Base-by-base conservation (phyloP, 768 basidiomycete genomes). In the Ramaria rubella region DNA sequence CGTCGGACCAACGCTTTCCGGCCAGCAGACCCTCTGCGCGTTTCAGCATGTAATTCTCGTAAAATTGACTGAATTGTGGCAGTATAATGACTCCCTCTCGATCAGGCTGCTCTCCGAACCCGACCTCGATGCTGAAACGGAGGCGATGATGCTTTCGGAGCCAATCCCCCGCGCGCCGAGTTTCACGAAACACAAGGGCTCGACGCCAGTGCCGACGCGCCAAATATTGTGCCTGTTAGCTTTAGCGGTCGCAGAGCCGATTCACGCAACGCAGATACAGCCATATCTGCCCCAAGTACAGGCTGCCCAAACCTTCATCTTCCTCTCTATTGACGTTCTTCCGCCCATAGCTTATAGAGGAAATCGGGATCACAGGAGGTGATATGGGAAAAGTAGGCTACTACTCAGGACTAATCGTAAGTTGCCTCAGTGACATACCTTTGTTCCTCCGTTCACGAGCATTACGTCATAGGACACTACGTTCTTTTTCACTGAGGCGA, bases 401-500 rank as follows among this genome's bases (percentile, higher is more conserved):
- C 43, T 65, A 63, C 44, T 58, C 57, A 23, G 65, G 65, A 4
- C 26, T 66, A 6, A 59, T 65, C 19, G 65, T 66, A 46, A 36
- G 26, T 29, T 23, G 30, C 34, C n/a, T 15, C 23, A 21, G 33
- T 14, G n/a, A 17, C 9, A 15, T 30, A 14, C 26, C 17, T 30
- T 6, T 15, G 23, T n/a, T 30, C 19, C 26, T 43, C 34, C 14
- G 44, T 34, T 45, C 17, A 29, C 44, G 36, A 27, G 23, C 26
- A 38, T 46, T 23, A 31, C 30, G 58, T 45, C 24, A 17, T 33
- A 67, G 65, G 63, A 64, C 46, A 64, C 67, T 23, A 40, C 62
- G 30, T 68, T 63, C 53, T 68, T 63, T 50, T 34, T 64, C 34
- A 59, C 60, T 21, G 66, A 67, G 55, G 61, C 64, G 15, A 15